Percentiles rank a stretch among this genome's conserved stretches.
These are phyloP conservation scores for Pelargonium nanum DNA, from an alignment of 345 rosid genomes.

Conservation along the genomic window DNA sequence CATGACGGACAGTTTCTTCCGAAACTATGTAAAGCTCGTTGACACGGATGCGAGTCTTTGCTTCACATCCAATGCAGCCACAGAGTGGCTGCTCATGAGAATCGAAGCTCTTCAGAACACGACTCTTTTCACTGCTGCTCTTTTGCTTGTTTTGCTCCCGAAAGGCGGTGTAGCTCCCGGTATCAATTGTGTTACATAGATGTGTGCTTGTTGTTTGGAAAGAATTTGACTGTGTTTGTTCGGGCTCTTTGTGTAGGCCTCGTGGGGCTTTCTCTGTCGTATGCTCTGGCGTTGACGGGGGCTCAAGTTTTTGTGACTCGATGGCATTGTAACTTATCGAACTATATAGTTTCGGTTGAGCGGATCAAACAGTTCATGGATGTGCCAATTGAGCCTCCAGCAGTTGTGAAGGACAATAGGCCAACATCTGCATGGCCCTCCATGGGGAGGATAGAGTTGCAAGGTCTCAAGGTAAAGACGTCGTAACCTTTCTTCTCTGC, in stretches of 20 bases:
- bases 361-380: slow-evolving; percentile 67
- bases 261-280: slow-evolving; percentile 69
- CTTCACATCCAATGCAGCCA: slow-evolving; percentile 63
- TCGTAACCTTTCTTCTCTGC: too few species aligned
- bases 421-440: slow-evolving; percentile 65
- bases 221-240: not conserved
- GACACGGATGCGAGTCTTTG: slow-evolving; percentile 66
- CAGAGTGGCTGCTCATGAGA: slow-evolving; percentile 76
- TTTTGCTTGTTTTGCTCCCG: slow-evolving; percentile 64
- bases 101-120: slow-evolving; percentile 60
- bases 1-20: slow-evolving; percentile 48
- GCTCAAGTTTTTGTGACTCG: slow-evolving; percentile 43
- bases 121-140: slow-evolving; percentile 57
- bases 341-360: slow-evolving; percentile 63
- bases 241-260: slow-evolving; percentile 28
- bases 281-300: slow-evolving; percentile 49
- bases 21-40: slow-evolving; percentile 45
- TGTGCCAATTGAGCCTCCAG: slow-evolving; percentile 51
- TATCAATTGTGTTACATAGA: slow-evolving; percentile 5
- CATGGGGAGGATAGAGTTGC: slow-evolving; percentile 55
- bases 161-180: slow-evolving; percentile 48
- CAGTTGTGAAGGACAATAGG: slow-evolving; percentile 43
- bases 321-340: slow-evolving; percentile 53
- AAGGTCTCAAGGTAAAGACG: slow-evolving; percentile 42
- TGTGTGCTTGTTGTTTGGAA: not conserved